Conservation (phyloP, 1,284 basidiomycete species). For the Irpex lacteus region DNA sequence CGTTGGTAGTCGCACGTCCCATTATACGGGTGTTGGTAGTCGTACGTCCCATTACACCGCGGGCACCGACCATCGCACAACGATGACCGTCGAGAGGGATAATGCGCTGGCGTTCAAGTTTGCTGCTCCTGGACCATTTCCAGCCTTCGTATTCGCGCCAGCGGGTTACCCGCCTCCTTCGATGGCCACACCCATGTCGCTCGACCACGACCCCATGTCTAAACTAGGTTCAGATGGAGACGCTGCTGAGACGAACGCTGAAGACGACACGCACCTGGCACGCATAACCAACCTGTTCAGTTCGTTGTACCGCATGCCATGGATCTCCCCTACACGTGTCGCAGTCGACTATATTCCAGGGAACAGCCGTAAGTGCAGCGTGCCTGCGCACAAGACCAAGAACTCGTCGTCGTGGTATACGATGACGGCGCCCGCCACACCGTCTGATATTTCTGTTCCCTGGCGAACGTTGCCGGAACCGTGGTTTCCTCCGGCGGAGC, state of each 20-base stretch:
- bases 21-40: not conserved
- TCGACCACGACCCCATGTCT: conserved; percentile 4
- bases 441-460: conserved; percentile 11
- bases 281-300: conserved; percentile 8
- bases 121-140: conserved; percentile 1
- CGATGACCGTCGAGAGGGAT: conserved; percentile 1
- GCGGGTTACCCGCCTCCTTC: not conserved
- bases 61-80: conserved; percentile 1
- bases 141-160: conserved; percentile 10
- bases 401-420: conserved; percentile 18
- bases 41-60: too few species aligned
- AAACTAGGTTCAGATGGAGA: conserved; percentile 7
- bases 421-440: conserved; percentile 8
- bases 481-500: conserved; percentile 17
- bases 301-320: conserved; percentile 16
- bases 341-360: conserved; percentile 18
- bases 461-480: conserved; percentile 13
- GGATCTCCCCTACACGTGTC: conserved; percentile 15
- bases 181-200: not conserved
- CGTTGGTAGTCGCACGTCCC: conserved; percentile 3
- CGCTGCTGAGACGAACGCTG: not conserved
- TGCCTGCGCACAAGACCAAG: conserved; percentile 6
- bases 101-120: conserved; percentile 2
- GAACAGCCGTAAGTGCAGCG: conserved; percentile 5
- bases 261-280: not conserved